Conservation (phyloP, 306 rosid genomes). For the Inga laurina region DNA sequence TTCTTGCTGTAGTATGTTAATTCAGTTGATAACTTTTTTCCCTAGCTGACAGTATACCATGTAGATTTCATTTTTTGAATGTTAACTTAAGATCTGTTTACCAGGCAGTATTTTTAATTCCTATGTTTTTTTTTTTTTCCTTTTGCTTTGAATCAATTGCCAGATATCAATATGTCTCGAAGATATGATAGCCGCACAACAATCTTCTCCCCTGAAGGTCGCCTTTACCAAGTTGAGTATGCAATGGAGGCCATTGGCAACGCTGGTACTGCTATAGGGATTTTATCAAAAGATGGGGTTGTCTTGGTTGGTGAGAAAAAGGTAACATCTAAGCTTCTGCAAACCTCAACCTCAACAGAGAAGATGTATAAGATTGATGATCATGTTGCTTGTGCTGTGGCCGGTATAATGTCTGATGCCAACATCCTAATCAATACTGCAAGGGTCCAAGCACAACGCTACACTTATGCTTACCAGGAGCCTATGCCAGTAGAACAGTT, state of each 20-base stretch:
- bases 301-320: constrained; percentile 58
- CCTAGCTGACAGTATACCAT: neutral
- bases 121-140: constrained; percentile 10
- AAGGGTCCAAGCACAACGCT: constrained; percentile 56
- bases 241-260: constrained; percentile 62
- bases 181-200: constrained; percentile 62
- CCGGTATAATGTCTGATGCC: constrained; percentile 58
- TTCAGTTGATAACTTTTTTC: neutral
- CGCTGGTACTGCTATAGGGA: constrained; percentile 58
- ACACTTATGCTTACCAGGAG: constrained; percentile 49
- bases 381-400: constrained; percentile 56
- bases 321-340: constrained; percentile 56
- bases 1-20: neutral
- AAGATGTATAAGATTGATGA: constrained; percentile 59
- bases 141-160: constrained; percentile 8
- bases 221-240: constrained; percentile 59
- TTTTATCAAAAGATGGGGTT: constrained; percentile 53
- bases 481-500: constrained; percentile 59
- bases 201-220: constrained; percentile 57
- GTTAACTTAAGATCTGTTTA: neutral
- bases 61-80: neutral
- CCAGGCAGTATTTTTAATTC: constrained; percentile 13
- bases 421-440: constrained; percentile 57
- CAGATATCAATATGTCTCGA: constrained; percentile 47
- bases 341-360: constrained; percentile 54